phyloP scores from a whole-genome alignment of 2,329 filamentous ascomycete genomes.

The Penicillium sp. region DNA sequence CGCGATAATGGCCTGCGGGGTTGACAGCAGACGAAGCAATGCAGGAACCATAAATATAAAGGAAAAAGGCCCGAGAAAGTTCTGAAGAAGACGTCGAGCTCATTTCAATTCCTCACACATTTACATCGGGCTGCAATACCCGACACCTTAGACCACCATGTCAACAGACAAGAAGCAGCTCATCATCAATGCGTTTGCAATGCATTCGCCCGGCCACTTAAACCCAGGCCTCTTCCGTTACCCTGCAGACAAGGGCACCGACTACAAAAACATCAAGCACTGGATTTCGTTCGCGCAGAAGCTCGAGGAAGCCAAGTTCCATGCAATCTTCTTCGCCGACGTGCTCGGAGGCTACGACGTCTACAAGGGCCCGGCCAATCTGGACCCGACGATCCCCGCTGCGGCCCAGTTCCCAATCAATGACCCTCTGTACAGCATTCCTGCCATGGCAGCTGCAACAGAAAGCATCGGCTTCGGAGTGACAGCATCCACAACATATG shows the following conservation, averaged over 20 bases:
- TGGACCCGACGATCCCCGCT: conserved; percentile 36
- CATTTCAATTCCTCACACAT: not conserved
- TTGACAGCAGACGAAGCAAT: conserved; percentile 1
- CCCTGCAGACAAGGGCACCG: conserved; percentile 33
- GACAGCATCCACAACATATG: conserved; percentile 54
- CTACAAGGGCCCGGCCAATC: conserved; percentile 42
- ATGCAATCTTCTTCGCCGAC: conserved; percentile 51
- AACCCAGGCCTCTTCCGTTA: conserved; percentile 42
- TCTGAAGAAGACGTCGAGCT: not conserved
- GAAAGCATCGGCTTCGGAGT: conserved; percentile 49
- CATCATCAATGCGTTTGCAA: conserved; percentile 48
- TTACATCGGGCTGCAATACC: not conserved
- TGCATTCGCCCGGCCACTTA: conserved; percentile 46
- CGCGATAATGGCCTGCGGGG: conserved; percentile 9
- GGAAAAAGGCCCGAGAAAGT: not conserved
- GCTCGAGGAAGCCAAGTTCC: conserved; percentile 48
- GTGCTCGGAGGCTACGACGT: conserved; percentile 48
- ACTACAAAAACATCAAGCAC: conserved; percentile 43
- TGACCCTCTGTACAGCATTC: conserved; percentile 41
- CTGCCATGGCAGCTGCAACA: conserved; percentile 47
- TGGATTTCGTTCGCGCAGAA: conserved; percentile 48
- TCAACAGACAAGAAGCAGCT: conserved; percentile 34
- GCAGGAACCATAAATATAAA: conserved; percentile 11
- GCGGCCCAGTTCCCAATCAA: conserved; percentile 45
- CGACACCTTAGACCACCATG: conserved; percentile 5